Percentiles rank a stretch among this genome's conserved stretches.
Conservation (phyloP, 208 protist species). For the Phytomonas francai region DNA sequence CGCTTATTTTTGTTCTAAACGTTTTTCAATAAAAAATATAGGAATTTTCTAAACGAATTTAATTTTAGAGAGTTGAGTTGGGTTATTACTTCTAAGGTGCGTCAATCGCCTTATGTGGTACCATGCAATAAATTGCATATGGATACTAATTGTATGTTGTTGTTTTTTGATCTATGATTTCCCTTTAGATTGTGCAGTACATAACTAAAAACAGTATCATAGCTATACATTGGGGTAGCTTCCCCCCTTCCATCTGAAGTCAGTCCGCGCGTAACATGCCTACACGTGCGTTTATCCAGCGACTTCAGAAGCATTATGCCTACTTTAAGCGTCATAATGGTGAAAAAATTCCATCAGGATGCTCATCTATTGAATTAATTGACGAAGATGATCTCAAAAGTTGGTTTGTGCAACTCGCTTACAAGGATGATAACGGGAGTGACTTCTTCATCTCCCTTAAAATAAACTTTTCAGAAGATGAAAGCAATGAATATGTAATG, state of each 20-base stretch:
- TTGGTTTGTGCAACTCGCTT: conserved; percentile 73
- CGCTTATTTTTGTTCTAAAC: not conserved
- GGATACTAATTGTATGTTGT: not conserved
- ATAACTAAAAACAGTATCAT: not conserved
- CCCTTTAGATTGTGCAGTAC: not conserved
- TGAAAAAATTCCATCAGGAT: conserved; percentile 5
- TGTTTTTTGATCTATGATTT: not conserved
- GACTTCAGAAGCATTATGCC: conserved; percentile 46
- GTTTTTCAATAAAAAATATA: not conserved
- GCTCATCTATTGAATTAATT: conserved; percentile 8
- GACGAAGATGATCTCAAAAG: conserved; percentile 74
- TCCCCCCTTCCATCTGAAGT: not conserved
- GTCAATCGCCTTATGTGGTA: not conserved
- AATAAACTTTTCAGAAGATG: conserved; percentile 39
- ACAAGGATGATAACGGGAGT: conserved; percentile 49
- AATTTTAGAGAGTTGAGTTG: not conserved
- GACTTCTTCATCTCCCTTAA: conserved; percentile 66
- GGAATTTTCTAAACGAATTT: not conserved
- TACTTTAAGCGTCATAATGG: conserved; percentile 32
- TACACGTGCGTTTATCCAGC: conserved; percentile 31
- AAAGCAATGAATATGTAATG: conserved; percentile 7
- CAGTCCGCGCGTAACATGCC: conserved; percentile 17
- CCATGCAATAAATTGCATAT: not conserved
- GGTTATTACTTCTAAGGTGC: not conserved
- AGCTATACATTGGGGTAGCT: not conserved